Conservation (phyloP, 2,329 filamentous ascomycete species). For the Leptographium wingfieldii region DNA sequence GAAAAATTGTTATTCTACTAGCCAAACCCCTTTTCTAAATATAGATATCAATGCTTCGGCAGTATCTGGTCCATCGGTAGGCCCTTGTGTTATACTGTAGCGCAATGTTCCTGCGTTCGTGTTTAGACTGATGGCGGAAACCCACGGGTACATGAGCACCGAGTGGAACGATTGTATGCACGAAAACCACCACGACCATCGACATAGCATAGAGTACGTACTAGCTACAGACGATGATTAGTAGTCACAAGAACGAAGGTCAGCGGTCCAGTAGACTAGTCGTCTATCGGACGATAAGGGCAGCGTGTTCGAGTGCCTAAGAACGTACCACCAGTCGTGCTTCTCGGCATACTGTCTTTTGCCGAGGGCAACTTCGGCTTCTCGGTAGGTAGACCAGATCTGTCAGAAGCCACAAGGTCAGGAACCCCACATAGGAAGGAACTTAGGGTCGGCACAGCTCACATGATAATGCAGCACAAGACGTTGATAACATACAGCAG, state of each 20-base stretch:
- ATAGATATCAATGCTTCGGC: not conserved
- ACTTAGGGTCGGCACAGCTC: not conserved
- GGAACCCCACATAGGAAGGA: too few relatives aligned
- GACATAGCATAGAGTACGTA: conserved; percentile 20
- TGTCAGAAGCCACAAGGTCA: conserved; percentile 1
- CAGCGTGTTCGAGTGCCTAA: not conserved
- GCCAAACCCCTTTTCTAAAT: too few relatives aligned
- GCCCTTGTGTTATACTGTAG: not conserved
- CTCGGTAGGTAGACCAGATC: conserved; percentile 20
- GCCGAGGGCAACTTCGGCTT: conserved; percentile 19
- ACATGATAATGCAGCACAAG: conserved; percentile 17
- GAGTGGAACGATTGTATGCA: conserved; percentile 19
- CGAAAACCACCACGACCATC: conserved; percentile 16
- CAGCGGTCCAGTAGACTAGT: too few relatives aligned
- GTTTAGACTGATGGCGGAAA: conserved; percentile 14
- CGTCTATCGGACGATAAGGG: too few relatives aligned
- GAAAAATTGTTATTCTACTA: too few relatives aligned
- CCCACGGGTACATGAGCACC: conserved; percentile 21
- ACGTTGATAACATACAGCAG: conserved; percentile 22
- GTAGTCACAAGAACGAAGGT: not conserved
- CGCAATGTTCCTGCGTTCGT: not conserved
- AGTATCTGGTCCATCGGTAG: not conserved
- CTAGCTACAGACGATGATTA: not conserved
- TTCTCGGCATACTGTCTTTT: conserved; percentile 12
- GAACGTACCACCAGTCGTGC: conserved; percentile 18